phyloP scores from a whole-genome alignment of 805 yeast species.

The Teunomyces panamensis region DNA sequence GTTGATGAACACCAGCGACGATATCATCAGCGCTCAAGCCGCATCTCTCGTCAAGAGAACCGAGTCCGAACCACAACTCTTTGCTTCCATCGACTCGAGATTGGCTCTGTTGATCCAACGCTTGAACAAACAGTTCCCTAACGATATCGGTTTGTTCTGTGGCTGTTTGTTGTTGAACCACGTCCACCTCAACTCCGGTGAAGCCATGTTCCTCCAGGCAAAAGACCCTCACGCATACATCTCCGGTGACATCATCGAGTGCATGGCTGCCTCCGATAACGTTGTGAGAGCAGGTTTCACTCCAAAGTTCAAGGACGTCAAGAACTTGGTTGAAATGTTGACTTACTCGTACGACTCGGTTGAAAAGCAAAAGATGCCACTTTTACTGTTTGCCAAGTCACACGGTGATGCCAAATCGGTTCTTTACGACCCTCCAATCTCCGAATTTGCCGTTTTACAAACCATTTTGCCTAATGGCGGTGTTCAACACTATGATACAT shows the following conservation, averaged over 20 bases:
- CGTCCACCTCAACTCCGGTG: slow-evolving; percentile 77
- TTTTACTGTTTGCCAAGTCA: slow-evolving; percentile 55
- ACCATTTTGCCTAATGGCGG: slow-evolving; percentile 56
- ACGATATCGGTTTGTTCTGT: slow-evolving; percentile 92
- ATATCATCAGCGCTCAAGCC: slow-evolving; percentile 54
- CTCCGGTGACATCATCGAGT: slow-evolving; percentile 95
- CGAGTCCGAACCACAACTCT: slow-evolving; percentile 52
- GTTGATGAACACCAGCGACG: slow-evolving; percentile 80
- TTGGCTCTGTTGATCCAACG: slow-evolving; percentile 74
- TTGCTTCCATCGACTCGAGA: slow-evolving; percentile 44
- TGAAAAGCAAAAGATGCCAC: slow-evolving; percentile 87
- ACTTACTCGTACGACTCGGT: slow-evolving; percentile 88
- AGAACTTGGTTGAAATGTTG: slow-evolving; percentile 83
- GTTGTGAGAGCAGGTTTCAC: slow-evolving; percentile 99
- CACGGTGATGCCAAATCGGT: slow-evolving; percentile 64
- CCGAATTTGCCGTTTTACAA: slow-evolving; percentile 91
- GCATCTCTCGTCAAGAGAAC: slow-evolving; percentile 67
- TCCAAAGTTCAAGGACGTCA: slow-evolving; percentile 97
- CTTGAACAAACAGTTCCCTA: slow-evolving; percentile 84
- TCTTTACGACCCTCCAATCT: slow-evolving; percentile 93
- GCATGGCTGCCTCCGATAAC: slow-evolving; percentile 99
- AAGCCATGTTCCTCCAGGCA: slow-evolving; percentile 95
- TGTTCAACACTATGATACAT: slow-evolving; percentile 55
- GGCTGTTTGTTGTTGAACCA: slow-evolving; percentile 93
- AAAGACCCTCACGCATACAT: slow-evolving; percentile 98